A percentile compares a stretch with the other conserved stretches of the same genome.
Evolutionary conservation across 2,329 filamentous ascomycete species (phyloP).

Genomic region (Magnaporthiopsis poae): DNA sequence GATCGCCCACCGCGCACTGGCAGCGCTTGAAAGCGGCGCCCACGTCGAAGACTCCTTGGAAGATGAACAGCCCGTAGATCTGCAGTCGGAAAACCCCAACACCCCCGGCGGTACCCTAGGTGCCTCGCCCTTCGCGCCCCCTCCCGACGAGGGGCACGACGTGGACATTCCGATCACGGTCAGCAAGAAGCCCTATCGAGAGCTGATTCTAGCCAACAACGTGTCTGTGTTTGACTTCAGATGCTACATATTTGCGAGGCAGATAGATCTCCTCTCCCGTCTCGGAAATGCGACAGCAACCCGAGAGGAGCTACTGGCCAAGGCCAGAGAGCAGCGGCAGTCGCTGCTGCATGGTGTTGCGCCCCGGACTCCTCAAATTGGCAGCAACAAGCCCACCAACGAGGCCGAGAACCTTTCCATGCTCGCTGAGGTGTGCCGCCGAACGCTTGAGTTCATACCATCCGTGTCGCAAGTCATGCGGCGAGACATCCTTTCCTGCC

Average conservation of each 20-base stretch:
- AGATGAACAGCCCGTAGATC: constrained; percentile 36
- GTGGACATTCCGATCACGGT: constrained; percentile 53
- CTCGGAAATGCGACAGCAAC: constrained; percentile 66
- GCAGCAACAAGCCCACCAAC: constrained; percentile 39
- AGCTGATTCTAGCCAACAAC: constrained; percentile 85
- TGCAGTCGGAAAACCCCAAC: constrained; percentile 32
- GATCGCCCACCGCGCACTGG: constrained; percentile 43
- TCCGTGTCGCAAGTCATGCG: constrained; percentile 70
- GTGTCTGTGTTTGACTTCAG: constrained; percentile 94
- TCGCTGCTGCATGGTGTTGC: constrained; percentile 48
- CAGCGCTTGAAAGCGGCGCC: constrained; percentile 17
- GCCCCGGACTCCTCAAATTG: constrained; percentile 29
- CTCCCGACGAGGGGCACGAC: constrained; percentile 19
- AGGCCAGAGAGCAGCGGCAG: constrained; percentile 53
- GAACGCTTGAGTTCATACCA: constrained; percentile 75
- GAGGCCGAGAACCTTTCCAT: constrained; percentile 66
- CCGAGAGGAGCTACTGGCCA: constrained; percentile 50
- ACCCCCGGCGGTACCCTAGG: neutral
- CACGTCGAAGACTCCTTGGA: constrained; percentile 11
- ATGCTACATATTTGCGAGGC: constrained; percentile 84
- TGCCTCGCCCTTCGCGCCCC: neutral
- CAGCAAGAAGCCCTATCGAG: constrained; percentile 71
- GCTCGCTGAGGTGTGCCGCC: constrained; percentile 76
- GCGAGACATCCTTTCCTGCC: constrained; percentile 60
- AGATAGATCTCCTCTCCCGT: constrained; percentile 70